Conservation (phyloP, 495 filamentous ascomycete genomes). For the Recurvomyces mirabilis region DNA sequence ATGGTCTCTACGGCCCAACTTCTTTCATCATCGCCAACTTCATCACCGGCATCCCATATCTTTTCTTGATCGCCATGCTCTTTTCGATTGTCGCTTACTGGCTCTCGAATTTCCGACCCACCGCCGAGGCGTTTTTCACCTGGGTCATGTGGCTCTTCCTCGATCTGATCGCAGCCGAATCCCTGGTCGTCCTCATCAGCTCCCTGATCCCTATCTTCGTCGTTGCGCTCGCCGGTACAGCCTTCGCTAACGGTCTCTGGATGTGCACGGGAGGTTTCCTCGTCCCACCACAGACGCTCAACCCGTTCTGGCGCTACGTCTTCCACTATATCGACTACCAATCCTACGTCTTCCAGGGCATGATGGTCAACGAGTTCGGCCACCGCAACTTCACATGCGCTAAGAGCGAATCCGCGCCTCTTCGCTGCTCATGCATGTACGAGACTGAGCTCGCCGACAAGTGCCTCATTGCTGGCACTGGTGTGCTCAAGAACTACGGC, state of each 20-base stretch:
- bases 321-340: slow-evolving; percentile 81
- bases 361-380: slow-evolving; percentile 81
- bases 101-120: slow-evolving; percentile 64
- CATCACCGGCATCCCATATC: slow-evolving; percentile 65
- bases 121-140: slow-evolving; percentile 54
- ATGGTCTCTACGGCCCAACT: slow-evolving; percentile 64
- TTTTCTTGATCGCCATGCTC: slow-evolving; percentile 62
- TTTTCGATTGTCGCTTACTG: slow-evolving; percentile 69
- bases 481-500: slow-evolving; percentile 55
- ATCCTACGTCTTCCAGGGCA: slow-evolving; percentile 72
- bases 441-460: slow-evolving; percentile 46
- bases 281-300: slow-evolving; percentile 56
- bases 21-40: slow-evolving; percentile 70
- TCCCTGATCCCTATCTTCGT: slow-evolving; percentile 69
- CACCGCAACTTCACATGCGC: slow-evolving; percentile 49
- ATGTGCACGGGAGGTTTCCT: slow-evolving; percentile 76
- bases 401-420: slow-evolving; percentile 14
- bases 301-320: slow-evolving; percentile 74
- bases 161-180: slow-evolving; percentile 69
- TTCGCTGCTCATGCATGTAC: slow-evolving; percentile 58
- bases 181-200: slow-evolving; percentile 63
- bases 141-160: slow-evolving; percentile 83
- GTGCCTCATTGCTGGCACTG: slow-evolving; percentile 57
- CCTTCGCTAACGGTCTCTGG: slow-evolving; percentile 78
- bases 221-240: slow-evolving; percentile 58